phyloP scores from a whole-genome alignment of 768 basidiomycete species.

The Tylopilus cervinicoccineus region DNA sequence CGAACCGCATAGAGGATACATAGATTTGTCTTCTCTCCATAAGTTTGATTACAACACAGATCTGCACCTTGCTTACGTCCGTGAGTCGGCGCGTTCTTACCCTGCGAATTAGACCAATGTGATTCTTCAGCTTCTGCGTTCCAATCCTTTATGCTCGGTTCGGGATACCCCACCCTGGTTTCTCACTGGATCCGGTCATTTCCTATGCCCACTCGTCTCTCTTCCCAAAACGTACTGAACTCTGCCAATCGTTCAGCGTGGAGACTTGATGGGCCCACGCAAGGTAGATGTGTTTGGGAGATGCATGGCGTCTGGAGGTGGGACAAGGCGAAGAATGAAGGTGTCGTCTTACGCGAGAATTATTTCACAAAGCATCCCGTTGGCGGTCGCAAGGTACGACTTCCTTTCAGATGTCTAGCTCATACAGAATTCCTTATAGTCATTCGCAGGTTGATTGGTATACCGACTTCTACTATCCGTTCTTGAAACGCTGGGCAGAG shows the following conservation, averaged over 20 bases:
- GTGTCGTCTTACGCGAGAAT: slow-evolving; percentile 74
- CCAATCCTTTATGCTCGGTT: slow-evolving; percentile 89
- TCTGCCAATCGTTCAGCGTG: slow-evolving; percentile 57
- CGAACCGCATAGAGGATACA: slow-evolving; percentile 92
- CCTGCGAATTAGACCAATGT: background rate
- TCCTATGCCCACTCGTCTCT: slow-evolving; percentile 78
- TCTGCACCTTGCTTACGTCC: slow-evolving; percentile 76
- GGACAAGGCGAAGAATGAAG: slow-evolving; percentile 60
- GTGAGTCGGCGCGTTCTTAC: slow-evolving; percentile 41
- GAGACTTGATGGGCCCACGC: slow-evolving; percentile 69
- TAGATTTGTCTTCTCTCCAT: slow-evolving; percentile 76
- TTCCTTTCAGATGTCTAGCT: background rate
- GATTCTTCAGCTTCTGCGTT: slow-evolving; percentile 63
- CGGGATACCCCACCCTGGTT: slow-evolving; percentile 80
- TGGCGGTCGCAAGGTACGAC: slow-evolving; percentile 54
- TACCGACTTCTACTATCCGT: slow-evolving; percentile 78
- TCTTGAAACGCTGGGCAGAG: slow-evolving; percentile 64
- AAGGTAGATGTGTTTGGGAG: slow-evolving; percentile 78
- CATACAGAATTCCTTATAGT: background rate
- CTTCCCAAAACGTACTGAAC: slow-evolving; percentile 58
- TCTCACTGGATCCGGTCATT: slow-evolving; percentile 81
- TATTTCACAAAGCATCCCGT: slow-evolving; percentile 76
- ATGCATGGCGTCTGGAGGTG: slow-evolving; percentile 94
- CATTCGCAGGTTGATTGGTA: slow-evolving; percentile 74
- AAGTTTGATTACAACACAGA: slow-evolving; percentile 93